Evolutionary conservation across 2,329 filamentous ascomycete species (phyloP), one percentile per base, ranked within the genome.

Genomic region (Tolypocladium sp.): DNA sequence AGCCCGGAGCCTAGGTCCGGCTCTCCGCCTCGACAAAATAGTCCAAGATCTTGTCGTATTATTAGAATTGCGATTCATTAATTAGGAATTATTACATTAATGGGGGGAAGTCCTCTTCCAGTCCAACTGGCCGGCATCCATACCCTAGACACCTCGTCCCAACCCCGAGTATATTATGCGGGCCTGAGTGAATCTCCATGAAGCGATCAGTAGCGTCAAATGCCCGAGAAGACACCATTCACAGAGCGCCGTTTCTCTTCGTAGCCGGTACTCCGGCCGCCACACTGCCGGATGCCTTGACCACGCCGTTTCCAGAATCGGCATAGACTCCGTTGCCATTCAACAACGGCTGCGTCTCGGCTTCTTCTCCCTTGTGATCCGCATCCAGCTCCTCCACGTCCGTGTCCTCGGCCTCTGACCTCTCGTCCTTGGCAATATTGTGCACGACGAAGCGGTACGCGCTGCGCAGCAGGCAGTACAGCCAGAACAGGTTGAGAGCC

Each of bases 401-500:
- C 17, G 49, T 33, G 27, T 86, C 87, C 65, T 88, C 84, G 25
- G 73, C 77, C 57, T 90, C 88, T 61, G 87, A 91, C 62, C 89
- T 81, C 62, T 91, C 89, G 68, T 92, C 90, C 57, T 86, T 82
- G 40, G 81, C 81, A 27, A 80, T 78, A 57, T 82, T 81, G 66
- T 81, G 82, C 46, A 82, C 77, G 22, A 89, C 76, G 65, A 90
- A 89, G 60, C 88, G 81, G 67, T 86, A 90, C 53, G 88, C 87
- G 63, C 92, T 91, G 64, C 89, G 81, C 61, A 89, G 70, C 67
- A 93, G 91, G 73, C 87, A 85, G 74, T 86, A 90, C 60, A 92
- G 82, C 90, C 90, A 93, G 75, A 92, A 91, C 9, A 92, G 72
- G 71, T 93, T 93, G 57, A 93, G 79, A 1, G 85, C 83, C 73